Evolutionary conservation across 2,329 filamentous ascomycete species (phyloP), one percentile per base, ranked within the genome.

Genomic region (Aspergillus nomiae): DNA sequence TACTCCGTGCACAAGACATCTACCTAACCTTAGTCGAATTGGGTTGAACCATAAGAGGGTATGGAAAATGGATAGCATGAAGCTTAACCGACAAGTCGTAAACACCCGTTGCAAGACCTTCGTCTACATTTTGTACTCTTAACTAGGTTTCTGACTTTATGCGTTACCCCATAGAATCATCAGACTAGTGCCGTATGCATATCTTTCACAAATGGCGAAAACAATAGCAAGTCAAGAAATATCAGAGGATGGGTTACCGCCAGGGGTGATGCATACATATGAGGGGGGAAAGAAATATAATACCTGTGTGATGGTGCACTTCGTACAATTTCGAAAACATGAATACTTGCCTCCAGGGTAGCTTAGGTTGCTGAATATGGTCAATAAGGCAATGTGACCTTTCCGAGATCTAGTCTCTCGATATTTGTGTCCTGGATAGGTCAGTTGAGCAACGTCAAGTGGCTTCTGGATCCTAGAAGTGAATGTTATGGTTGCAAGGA

Each of bases 401-500:
- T 55, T 38, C 14, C n/a, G 16, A 19, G 14, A 21, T 38, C 51
- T 55, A 38, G 7, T 7, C 32, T 36, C n/a, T 14, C 21, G 38
- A 38, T 11, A 38, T 14, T 55, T 24, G 28, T 51, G 48, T 12
- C 34, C 19, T 28, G n/a, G 34, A 38, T 8, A n/a, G 30, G n/a
- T 36, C 32, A 16, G 51, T 19, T 38, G 51, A 38, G 32, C 32
- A 55, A 55, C 11, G 51, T 21, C 14, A 19, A 21, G 51, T 55
- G 32, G 51, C 34, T 55, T 55, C 32, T 24, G 21, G 10, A 12
- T 19, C 36, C 32, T 9, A 38, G 51, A 16, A 34, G 26, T 55
- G n/a, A 55, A 26, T 55, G 51, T 12, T 16, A 55, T 55, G 51
- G 11, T 55, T 12, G 30, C n/a, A 55, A 55, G 34, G 51, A 55